Conservation (phyloP, 441 rosid genomes). For the Croton laevigatus region DNA sequence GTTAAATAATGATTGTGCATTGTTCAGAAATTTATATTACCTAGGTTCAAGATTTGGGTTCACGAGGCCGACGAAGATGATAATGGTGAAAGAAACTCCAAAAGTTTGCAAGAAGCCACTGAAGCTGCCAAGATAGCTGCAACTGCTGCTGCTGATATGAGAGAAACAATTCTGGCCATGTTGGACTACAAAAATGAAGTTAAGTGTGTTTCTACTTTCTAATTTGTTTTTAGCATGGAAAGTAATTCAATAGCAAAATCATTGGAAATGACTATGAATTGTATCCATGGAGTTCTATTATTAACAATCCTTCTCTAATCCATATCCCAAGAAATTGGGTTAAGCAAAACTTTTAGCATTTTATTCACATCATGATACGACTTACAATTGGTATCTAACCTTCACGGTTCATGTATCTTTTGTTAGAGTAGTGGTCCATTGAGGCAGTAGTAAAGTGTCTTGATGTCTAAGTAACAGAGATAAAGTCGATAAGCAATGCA, state of each 20-base stretch:
- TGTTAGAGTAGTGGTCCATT: not conserved
- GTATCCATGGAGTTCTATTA: not conserved
- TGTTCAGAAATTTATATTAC: constrained; percentile 3
- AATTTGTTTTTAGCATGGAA: not conserved
- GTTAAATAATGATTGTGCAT: not conserved
- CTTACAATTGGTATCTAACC: not conserved
- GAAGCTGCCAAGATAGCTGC: constrained; percentile 2
- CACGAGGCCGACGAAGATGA: not conserved
- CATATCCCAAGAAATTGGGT: not conserved
- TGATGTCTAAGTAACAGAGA: not conserved
- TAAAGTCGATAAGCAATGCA: not conserved
- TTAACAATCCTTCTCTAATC: not conserved
- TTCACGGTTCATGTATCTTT: not conserved
- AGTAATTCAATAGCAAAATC: not conserved
- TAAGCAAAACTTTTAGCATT: not conserved
- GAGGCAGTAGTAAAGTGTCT: not conserved
- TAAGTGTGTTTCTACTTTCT: not conserved
- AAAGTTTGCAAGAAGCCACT: not conserved
- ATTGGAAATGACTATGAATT: not conserved
- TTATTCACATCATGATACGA: not conserved
- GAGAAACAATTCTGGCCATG: not conserved
- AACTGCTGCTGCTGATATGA: not conserved
- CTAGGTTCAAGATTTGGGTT: constrained; percentile 1
- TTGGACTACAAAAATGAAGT: not conserved
- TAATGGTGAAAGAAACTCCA: not conserved